Percentiles rank a stretch among this genome's conserved stretches.
phyloP scores from a whole-genome alignment of 1,139 yeast species.

The Blastobotrys raffinosifermentans region DNA sequence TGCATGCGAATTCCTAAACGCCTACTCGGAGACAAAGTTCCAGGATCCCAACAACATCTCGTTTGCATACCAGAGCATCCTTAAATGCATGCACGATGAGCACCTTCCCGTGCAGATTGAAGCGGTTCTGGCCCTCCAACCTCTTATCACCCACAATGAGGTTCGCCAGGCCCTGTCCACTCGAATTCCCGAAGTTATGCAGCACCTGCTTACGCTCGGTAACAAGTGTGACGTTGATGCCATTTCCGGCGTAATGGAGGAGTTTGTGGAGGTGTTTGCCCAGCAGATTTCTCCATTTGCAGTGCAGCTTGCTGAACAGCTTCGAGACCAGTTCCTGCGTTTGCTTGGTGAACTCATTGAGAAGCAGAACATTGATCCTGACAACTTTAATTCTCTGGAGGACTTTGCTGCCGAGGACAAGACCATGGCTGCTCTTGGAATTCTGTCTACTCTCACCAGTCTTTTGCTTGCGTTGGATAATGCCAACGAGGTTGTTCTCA shows the following conservation, averaged over 20 bases:
- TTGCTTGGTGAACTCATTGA: slow-evolving; percentile 64
- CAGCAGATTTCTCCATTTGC: slow-evolving; percentile 93
- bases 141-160: slow-evolving; percentile 58
- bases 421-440: slow-evolving; percentile 81
- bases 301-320: slow-evolving; percentile 70
- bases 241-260: slow-evolving; percentile 88
- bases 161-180: slow-evolving; percentile 63
- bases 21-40: slow-evolving; percentile 62
- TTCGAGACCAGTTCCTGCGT: slow-evolving; percentile 75
- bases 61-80: slow-evolving; percentile 58
- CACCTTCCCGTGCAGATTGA: slow-evolving; percentile 76
- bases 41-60: slow-evolving; percentile 45
- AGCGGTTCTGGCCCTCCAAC: slow-evolving; percentile 81
- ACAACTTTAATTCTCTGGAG: slow-evolving; percentile 32
- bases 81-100: slow-evolving; percentile 50
- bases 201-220: slow-evolving; percentile 64
- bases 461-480: slow-evolving; percentile 83
- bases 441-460: slow-evolving; percentile 80
- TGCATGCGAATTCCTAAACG: slow-evolving; percentile 70
- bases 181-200: slow-evolving; percentile 77
- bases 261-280: slow-evolving; percentile 83
- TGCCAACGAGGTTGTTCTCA: slow-evolving; percentile 58
- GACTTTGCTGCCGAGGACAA: slow-evolving; percentile 57
- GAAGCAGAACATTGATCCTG: slow-evolving; percentile 27
- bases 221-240: slow-evolving; percentile 85